A percentile compares a stretch with the other conserved stretches of the same genome.
These are phyloP conservation scores for Suhomyces taliae DNA, from an alignment of 1,139 yeast genomes.

Conservation along the genomic window DNA sequence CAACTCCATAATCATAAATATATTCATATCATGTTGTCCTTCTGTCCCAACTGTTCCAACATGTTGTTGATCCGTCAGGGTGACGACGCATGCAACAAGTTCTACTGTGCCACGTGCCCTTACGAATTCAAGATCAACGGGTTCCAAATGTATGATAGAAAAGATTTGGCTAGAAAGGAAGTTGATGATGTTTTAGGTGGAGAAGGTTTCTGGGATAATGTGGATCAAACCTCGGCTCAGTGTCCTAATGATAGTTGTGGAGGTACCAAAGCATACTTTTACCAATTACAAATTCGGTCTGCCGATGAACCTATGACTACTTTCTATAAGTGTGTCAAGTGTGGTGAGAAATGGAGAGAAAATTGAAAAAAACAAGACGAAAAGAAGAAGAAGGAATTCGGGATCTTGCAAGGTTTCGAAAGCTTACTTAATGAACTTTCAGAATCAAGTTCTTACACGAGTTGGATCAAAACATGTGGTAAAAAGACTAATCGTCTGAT, in stretches of 20 bases:
- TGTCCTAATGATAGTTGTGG: constrained; percentile 90
- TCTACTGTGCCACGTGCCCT: constrained; percentile 92
- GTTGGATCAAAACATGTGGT: too few relatives aligned
- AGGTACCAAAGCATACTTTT: constrained; percentile 89
- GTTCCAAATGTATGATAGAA: constrained; percentile 81
- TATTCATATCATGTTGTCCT: constrained; percentile 64
- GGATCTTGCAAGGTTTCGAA: background rate
- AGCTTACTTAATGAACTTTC: too few relatives aligned
- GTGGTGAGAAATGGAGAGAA: constrained; percentile 97
- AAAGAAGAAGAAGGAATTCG: background rate
- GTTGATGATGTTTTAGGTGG: constrained; percentile 98
- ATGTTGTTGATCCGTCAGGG: constrained; percentile 63
- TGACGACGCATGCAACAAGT: constrained; percentile 48
- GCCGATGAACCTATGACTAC: constrained; percentile 97
- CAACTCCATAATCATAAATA: background rate
- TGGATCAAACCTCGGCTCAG: constrained; percentile 84
- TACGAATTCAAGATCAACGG: constrained; percentile 87
- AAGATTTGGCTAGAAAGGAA: constrained; percentile 77
- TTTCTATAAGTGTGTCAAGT: constrained; percentile 87
- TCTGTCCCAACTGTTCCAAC: constrained; percentile 91
- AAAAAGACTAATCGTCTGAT: too few relatives aligned
- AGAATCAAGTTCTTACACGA: too few relatives aligned
- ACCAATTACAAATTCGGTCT: constrained; percentile 92
- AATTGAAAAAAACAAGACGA: constrained; percentile 44
- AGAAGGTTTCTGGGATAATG: constrained; percentile 98